phyloP scores from a whole-genome alignment of 2,329 filamentous ascomycete genomes.

The Colletotrichum nymphaeae region DNA sequence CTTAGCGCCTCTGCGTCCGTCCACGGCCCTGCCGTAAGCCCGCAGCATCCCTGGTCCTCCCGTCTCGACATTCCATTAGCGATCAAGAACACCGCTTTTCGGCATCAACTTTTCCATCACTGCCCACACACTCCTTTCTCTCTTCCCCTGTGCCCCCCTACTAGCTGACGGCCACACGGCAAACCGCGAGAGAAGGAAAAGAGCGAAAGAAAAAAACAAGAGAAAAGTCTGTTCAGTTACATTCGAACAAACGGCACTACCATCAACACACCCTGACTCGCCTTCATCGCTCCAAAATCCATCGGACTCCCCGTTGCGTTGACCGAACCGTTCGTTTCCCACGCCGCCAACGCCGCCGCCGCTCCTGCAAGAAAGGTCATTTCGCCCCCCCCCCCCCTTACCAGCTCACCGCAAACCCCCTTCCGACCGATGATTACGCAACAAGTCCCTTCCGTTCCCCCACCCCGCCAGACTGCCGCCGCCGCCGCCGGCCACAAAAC shows the following conservation, averaged over 20 bases:
- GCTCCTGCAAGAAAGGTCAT: background rate
- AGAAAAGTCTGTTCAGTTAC: background rate
- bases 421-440: constrained; percentile 33
- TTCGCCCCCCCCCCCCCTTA: too few relatives aligned
- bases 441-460: constrained; percentile 27
- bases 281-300: background rate
- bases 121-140: background rate
- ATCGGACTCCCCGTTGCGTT: background rate
- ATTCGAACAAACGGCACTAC: background rate
- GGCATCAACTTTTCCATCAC: background rate
- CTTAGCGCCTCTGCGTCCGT: constrained; percentile 16
- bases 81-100: constrained; percentile 5
- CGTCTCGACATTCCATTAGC: constrained; percentile 35
- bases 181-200: background rate
- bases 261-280: background rate
- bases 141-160: background rate
- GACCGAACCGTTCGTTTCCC: background rate
- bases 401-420: too few relatives aligned
- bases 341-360: background rate
- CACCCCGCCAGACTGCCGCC: constrained; percentile 2
- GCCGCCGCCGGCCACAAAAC: constrained; percentile 7
- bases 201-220: background rate
- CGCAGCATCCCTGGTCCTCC: constrained; percentile 6
- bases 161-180: background rate
- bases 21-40: background rate